A percentile compares a stretch with the other conserved stretches of the same genome.
Conservation (phyloP, 495 filamentous ascomycete species). For the Aspergillus campestris region DNA sequence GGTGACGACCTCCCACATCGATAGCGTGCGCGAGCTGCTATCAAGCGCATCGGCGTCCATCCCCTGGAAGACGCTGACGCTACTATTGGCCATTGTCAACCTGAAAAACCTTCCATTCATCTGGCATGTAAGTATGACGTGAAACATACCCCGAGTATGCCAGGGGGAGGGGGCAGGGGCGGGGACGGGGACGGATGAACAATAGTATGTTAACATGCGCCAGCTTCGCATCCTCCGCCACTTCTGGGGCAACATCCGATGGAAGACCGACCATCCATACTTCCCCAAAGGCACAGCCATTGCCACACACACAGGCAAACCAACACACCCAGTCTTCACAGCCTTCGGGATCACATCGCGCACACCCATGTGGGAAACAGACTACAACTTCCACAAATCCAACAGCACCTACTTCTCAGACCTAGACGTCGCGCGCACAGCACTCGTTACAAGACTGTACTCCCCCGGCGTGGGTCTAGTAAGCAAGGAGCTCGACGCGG, state of each 20-base stretch:
- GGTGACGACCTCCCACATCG: constrained; percentile 7
- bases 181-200: too few relatives aligned
- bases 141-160: too few relatives aligned
- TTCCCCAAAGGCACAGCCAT: constrained; percentile 25
- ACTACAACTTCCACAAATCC: constrained; percentile 65
- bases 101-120: constrained; percentile 52
- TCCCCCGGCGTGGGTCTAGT: constrained; percentile 47
- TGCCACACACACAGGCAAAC: constrained; percentile 21
- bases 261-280: constrained; percentile 28
- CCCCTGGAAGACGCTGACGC: constrained; percentile 45
- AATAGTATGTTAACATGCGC: neutral
- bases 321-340: constrained; percentile 46
- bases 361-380: constrained; percentile 48
- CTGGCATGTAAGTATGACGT: constrained; percentile 50
- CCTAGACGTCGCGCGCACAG: constrained; percentile 59
- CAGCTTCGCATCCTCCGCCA: constrained; percentile 44
- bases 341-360: constrained; percentile 45
- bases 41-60: constrained; percentile 18
- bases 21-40: constrained; percentile 18
- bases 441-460: constrained; percentile 51
- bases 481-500: constrained; percentile 37
- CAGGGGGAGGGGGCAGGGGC: too few relatives aligned
- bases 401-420: constrained; percentile 73
- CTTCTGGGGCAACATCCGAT: constrained; percentile 43
- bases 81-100: constrained; percentile 49